A percentile compares a stretch with the other conserved stretches of the same genome.
phyloP scores from a whole-genome alignment of 306 rosid genomes.

The Quercus mongolica region DNA sequence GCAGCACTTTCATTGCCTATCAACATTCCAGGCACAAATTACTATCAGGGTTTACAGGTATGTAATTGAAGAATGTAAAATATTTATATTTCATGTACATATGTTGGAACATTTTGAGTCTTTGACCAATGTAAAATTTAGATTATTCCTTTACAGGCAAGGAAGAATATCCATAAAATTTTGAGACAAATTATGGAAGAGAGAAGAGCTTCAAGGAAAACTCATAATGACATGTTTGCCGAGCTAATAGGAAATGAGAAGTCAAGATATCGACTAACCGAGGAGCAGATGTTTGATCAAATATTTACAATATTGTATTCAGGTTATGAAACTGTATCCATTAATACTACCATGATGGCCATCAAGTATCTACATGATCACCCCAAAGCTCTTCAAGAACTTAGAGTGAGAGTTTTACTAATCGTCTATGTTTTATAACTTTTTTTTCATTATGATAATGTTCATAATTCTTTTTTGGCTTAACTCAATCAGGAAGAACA shows the following conservation, averaged over 20 bases:
- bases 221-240: conserved; percentile 53
- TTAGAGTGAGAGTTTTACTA: conserved; percentile 41
- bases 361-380: conserved; percentile 69
- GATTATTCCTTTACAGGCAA: conserved; percentile 35
- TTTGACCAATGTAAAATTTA: neutral
- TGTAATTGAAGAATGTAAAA: neutral
- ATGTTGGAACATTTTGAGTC: neutral
- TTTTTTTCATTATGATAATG: neutral
- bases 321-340: conserved; percentile 86
- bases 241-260: conserved; percentile 41
- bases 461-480: neutral
- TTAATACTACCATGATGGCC: conserved; percentile 76
- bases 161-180: conserved; percentile 39
- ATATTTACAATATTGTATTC: conserved; percentile 65
- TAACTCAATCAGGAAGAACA: conserved; percentile 54
- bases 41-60: conserved; percentile 59
- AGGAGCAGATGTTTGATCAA: conserved; percentile 68
- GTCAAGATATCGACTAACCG: conserved; percentile 39
- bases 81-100: neutral
- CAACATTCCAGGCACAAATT: conserved; percentile 65
- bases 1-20: conserved; percentile 74
- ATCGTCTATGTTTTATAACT: neutral
- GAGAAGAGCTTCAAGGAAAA: conserved; percentile 45
- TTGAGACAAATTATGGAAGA: conserved; percentile 42
- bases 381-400: conserved; percentile 53